Percentiles rank a stretch among this genome's conserved stretches.
phyloP scores from a whole-genome alignment of 768 basidiomycete genomes.

The Mycena venus region DNA sequence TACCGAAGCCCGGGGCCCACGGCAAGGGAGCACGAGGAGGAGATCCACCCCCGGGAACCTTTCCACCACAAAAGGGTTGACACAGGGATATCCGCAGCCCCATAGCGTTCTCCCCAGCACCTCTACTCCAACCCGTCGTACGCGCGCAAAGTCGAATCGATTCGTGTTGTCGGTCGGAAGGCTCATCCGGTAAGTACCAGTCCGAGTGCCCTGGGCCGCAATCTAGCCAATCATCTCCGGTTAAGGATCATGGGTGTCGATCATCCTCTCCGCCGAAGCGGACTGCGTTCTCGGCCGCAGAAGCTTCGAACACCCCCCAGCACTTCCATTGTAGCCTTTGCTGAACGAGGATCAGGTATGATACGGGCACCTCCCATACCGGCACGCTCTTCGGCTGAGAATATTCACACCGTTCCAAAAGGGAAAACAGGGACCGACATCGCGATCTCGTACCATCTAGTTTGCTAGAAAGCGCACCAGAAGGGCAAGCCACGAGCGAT shows the following conservation, averaged over 20 bases:
- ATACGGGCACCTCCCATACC: neutral
- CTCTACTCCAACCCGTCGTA: neutral
- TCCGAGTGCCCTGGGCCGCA: neutral
- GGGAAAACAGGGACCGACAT: neutral
- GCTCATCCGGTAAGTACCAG: neutral
- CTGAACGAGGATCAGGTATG: neutral
- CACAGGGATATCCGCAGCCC: neutral
- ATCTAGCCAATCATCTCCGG: slow-evolving; percentile 14
- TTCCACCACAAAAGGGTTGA: neutral
- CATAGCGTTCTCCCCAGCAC: neutral
- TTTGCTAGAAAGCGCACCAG: neutral
- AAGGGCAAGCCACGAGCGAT: neutral
- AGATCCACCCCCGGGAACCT: neutral
- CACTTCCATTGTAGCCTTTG: slow-evolving; percentile 13
- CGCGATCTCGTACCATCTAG: neutral
- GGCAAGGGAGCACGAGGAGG: neutral
- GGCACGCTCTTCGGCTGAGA: neutral
- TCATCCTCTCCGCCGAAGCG: slow-evolving; percentile 2
- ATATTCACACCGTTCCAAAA: neutral
- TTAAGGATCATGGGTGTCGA: slow-evolving; percentile 16
- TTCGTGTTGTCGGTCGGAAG: neutral
- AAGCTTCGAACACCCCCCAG: slow-evolving; percentile 10
- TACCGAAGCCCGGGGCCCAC: neutral
- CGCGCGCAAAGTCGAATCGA: neutral
- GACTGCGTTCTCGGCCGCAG: neutral